Conservation (phyloP, 2,329 filamentous ascomycete species). For the Onygenales sp. region DNA sequence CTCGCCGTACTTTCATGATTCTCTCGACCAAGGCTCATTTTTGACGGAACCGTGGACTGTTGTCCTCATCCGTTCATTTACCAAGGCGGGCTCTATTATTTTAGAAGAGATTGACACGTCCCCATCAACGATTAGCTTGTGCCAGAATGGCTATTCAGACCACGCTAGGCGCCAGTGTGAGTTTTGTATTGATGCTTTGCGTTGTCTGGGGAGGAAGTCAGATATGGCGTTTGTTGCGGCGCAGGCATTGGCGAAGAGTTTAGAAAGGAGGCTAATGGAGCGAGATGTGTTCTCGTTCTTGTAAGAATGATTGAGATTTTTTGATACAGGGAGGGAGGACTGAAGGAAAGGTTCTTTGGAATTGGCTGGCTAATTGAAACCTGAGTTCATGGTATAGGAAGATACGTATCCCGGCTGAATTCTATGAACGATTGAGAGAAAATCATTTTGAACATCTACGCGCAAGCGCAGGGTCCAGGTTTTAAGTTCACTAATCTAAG, state of each 20-base stretch:
- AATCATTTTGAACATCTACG: too few species aligned
- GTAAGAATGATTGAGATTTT: too few species aligned
- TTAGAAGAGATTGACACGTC: conserved; percentile 28
- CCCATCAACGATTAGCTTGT: conserved; percentile 17
- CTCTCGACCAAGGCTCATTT: conserved; percentile 46
- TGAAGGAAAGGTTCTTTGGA: too few species aligned
- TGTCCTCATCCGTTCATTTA: conserved; percentile 45
- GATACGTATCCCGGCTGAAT: too few species aligned
- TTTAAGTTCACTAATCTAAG: too few species aligned
- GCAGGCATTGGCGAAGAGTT: conserved; percentile 25
- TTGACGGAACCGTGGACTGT: conserved; percentile 53
- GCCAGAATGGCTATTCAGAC: conserved; percentile 9
- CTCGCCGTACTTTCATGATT: conserved; percentile 40
- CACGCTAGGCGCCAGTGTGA: conserved; percentile 32
- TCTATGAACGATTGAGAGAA: too few species aligned
- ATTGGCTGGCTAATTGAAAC: too few species aligned
- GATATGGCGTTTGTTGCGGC: conserved; percentile 40
- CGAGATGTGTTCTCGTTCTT: not conserved
- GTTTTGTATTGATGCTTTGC: conserved; percentile 44
- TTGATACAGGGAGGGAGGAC: too few species aligned
- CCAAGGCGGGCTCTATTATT: conserved; percentile 35
- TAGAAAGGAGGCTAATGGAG: conserved; percentile 12
- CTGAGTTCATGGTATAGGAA: too few species aligned
- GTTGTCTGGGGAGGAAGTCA: conserved; percentile 47
- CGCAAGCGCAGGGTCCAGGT: too few species aligned